Conservation (phyloP, 108 stramenopile genomes). For the Nitzschia sp. region DNA sequence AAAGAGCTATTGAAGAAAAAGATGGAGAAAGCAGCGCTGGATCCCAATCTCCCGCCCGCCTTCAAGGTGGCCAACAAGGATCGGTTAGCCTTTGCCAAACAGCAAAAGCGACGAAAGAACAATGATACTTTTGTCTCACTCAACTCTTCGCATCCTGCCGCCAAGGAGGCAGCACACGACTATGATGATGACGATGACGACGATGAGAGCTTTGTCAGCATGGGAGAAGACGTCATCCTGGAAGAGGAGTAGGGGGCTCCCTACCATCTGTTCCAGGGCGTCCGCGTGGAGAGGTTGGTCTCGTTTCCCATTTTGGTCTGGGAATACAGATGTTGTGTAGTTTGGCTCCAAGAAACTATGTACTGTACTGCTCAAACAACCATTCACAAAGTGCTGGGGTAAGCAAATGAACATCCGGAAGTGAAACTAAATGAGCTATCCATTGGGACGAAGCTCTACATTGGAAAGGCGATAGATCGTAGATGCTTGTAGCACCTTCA, state of each 20-base stretch:
- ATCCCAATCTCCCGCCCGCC: slow-evolving; percentile 23
- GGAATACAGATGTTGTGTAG: too few relatives aligned
- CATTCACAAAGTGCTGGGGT: too few relatives aligned
- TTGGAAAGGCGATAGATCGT: neutral
- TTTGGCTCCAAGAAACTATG: too few relatives aligned
- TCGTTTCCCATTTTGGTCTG: too few relatives aligned
- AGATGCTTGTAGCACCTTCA: neutral
- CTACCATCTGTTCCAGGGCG: too few relatives aligned
- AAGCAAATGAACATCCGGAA: too few relatives aligned
- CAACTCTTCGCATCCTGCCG: slow-evolving; percentile 16
- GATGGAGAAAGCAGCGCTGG: slow-evolving; percentile 18
- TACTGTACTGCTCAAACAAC: too few relatives aligned
- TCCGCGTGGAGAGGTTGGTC: too few relatives aligned
- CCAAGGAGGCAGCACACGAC: slow-evolving; percentile 3
- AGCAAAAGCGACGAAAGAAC: slow-evolving; percentile 26
- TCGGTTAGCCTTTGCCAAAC: slow-evolving; percentile 27
- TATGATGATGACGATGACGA: slow-evolving; percentile 4
- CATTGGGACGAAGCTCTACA: too few relatives aligned
- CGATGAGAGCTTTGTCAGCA: slow-evolving; percentile 19
- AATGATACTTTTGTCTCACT: slow-evolving; percentile 31
- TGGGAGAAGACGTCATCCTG: slow-evolving; percentile 14
- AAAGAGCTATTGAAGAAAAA: slow-evolving; percentile 12
- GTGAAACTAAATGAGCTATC: too few relatives aligned
- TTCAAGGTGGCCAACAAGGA: slow-evolving; percentile 22
- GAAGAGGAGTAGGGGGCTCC: slow-evolving; percentile 6